phyloP scores from a whole-genome alignment of 2,329 filamentous ascomycete species.

The Phialophora tarda region DNA sequence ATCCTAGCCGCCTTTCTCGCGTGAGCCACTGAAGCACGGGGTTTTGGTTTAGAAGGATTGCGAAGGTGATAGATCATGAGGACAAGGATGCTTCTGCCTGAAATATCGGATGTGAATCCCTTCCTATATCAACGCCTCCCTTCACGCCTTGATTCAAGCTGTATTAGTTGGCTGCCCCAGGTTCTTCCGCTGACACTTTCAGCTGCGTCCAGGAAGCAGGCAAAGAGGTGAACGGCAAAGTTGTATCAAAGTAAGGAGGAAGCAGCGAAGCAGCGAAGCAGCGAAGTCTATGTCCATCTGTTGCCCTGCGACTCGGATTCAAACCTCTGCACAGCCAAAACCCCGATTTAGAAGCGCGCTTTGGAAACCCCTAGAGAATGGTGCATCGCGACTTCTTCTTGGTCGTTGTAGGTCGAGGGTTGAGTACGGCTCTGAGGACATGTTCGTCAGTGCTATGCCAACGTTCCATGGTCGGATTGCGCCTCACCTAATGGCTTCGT shows the following conservation, averaged over 20 bases:
- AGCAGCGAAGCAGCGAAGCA: slow-evolving; percentile 32
- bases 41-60: neutral
- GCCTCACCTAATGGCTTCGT: slow-evolving; percentile 92
- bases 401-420: slow-evolving; percentile 52
- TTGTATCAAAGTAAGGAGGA: slow-evolving; percentile 14
- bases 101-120: slow-evolving; percentile 23
- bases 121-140: slow-evolving; percentile 31
- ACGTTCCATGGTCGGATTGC: neutral
- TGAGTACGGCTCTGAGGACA: slow-evolving; percentile 53
- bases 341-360: slow-evolving; percentile 10
- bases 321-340: slow-evolving; percentile 7
- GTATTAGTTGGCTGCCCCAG: slow-evolving; percentile 30
- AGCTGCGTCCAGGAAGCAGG: slow-evolving; percentile 6
- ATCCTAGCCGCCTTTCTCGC: slow-evolving; percentile 52
- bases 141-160: slow-evolving; percentile 27
- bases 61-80: neutral
- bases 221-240: slow-evolving; percentile 6
- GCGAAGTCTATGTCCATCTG: slow-evolving; percentile 34
- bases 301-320: slow-evolving; percentile 27
- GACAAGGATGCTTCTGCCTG: slow-evolving; percentile 15
- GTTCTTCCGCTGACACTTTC: slow-evolving; percentile 12
- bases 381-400: slow-evolving; percentile 53
- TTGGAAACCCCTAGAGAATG: slow-evolving; percentile 46
- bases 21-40: slow-evolving; percentile 40
- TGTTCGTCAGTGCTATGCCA: slow-evolving; percentile 14